Base-by-base conservation (phyloP, 1,284 basidiomycete genomes). In the Tilletiopsis washingtonensis region DNA sequence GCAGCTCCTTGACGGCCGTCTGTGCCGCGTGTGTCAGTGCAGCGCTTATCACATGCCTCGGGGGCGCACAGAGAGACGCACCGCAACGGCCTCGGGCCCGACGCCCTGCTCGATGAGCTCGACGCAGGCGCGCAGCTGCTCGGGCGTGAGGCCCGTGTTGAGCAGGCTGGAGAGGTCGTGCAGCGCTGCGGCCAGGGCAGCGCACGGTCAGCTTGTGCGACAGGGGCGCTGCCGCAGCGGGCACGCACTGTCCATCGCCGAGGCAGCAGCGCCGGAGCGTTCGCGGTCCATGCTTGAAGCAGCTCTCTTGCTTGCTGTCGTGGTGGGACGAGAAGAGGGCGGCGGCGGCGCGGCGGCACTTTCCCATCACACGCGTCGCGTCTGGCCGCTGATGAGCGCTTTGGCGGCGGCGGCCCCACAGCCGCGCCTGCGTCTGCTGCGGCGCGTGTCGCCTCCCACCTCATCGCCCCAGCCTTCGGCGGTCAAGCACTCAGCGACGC, bases 31-130 rank as follows among this genome's bases (percentile, higher is more conserved):
- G 26, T 15, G 21, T 15, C n/a, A 5, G 26, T 7, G 21, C 4
- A 24, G 23, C 14, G 17, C 3, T 5, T 15, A 23, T 12, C 15
- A 15, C 17, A 42, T 15, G 26, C 14, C 14, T 17, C 37, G 20
- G 9, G 14, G 5, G 3, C 32, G 14, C n/a, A 14, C 21, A 6
- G 4, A 19, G 23, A 20, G 6, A 79, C 83, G 56, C 67, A 89
- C 87, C 60, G 87, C 87, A 44, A 90, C 77, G 2, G 87, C 87
- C 64, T 88, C 86, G 4, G 87, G 84, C 64, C 87, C 88, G 37
- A 85, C 84, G 5, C 87, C 87, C 57, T 81, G 82, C 71, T 90
- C 87, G 64, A 90, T 85, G 81, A 90, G 81, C 51, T 81, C 80
- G 15, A 88, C 81, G 67, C 86, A 89, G 5, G 83, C 86, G 21